A percentile compares a stretch with the other conserved stretches of the same genome.
These are phyloP conservation scores for Hirschfeldia incana DNA, from an alignment of 345 rosid species.

Conservation along the genomic window DNA sequence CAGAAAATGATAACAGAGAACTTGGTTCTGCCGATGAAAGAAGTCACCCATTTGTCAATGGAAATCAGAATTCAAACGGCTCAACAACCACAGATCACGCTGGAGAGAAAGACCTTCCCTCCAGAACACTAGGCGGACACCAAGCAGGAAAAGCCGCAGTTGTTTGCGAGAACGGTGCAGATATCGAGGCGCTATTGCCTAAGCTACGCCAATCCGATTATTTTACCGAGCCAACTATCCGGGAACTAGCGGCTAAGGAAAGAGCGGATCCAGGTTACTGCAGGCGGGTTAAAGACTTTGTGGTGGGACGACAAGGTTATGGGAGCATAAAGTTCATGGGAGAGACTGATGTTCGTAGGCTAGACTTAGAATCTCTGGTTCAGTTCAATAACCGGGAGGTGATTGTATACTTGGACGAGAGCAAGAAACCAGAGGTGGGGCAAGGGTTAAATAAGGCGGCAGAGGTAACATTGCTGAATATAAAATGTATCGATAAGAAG, in stretches of 20 bases:
- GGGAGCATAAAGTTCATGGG: constrained; percentile 94
- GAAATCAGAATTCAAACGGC: constrained; percentile 58
- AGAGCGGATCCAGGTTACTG: constrained; percentile 91
- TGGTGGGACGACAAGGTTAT: constrained; percentile 81
- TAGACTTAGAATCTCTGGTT: constrained; percentile 85
- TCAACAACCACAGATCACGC: constrained; percentile 49
- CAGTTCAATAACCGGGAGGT: constrained; percentile 92
- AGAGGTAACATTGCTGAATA: constrained; percentile 86
- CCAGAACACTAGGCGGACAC: constrained; percentile 58
- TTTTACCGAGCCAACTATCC: constrained; percentile 88
- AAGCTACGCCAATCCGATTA: constrained; percentile 83
- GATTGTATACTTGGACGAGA: constrained; percentile 88
- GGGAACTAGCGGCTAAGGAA: constrained; percentile 93
- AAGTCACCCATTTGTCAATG: constrained; percentile 37
- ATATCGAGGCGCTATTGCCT: constrained; percentile 94
- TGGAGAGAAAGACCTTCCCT: constrained; percentile 55
- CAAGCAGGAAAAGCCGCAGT: constrained; percentile 21
- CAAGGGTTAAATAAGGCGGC: constrained; percentile 98
- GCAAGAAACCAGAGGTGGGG: constrained; percentile 90
- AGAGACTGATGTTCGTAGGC: constrained; percentile 89
- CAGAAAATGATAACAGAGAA: constrained; percentile 53
- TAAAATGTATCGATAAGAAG: constrained; percentile 83
- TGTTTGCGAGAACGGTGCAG: constrained; percentile 49
- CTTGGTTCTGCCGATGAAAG: constrained; percentile 36
- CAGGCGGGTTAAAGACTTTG: constrained; percentile 76